Percentiles rank a stretch among this genome's conserved stretches.
Conservation (phyloP, 1,284 basidiomycete genomes). For the Heterobasidion annosum region DNA sequence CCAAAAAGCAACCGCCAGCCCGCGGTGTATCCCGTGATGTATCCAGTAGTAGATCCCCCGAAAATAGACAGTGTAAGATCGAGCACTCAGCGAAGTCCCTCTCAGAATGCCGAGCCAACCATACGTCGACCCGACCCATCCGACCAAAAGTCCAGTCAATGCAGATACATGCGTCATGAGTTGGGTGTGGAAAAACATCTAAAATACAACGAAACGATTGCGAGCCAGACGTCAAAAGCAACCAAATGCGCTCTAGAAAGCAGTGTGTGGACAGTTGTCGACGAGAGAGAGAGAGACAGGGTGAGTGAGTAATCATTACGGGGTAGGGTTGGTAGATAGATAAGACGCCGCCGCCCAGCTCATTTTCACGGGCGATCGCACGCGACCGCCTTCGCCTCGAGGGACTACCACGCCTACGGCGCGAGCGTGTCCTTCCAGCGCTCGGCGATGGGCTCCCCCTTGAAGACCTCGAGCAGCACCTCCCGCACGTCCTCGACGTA, state of each 20-base stretch:
- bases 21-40: too few species aligned
- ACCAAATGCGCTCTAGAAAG: not conserved
- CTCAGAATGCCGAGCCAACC: not conserved
- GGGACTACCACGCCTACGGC: too few species aligned
- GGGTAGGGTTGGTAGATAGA: not conserved
- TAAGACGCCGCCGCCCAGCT: not conserved
- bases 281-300: not conserved
- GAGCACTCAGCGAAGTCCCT: too few species aligned
- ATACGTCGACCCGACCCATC: not conserved
- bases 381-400: too few species aligned
- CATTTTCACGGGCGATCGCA: too few species aligned
- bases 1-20: too few species aligned
- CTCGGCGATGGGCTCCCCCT: slow-evolving; percentile 46
- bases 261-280: not conserved
- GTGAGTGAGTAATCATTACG: not conserved
- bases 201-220: slow-evolving; percentile 6
- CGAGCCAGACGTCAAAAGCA: not conserved
- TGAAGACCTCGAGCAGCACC: slow-evolving; percentile 82
- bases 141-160: not conserved
- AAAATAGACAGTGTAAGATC: too few species aligned
- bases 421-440: slow-evolving; percentile 56
- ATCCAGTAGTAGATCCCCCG: too few species aligned
- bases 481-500: slow-evolving; percentile 89
- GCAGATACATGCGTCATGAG: slow-evolving; percentile 3
- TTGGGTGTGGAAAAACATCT: slow-evolving; percentile 2